phyloP scores from a whole-genome alignment of 2,329 filamentous ascomycete species.

The Dactylonectria macrodidyma region DNA sequence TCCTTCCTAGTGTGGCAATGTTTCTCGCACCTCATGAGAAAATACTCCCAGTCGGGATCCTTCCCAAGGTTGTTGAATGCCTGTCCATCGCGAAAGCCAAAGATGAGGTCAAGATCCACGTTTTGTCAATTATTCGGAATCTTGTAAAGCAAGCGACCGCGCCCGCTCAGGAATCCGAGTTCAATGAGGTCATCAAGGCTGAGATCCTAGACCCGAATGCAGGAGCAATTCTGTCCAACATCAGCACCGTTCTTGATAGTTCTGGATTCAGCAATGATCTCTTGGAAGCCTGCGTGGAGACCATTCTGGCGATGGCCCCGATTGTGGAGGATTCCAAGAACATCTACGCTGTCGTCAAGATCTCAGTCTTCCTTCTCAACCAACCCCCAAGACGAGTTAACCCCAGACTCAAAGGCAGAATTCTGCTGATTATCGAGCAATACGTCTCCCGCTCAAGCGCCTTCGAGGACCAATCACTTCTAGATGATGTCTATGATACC shows the following conservation, averaged over 20 bases:
- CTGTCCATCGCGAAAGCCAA: conserved; percentile 82
- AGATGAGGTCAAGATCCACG: conserved; percentile 88
- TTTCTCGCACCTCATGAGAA: conserved; percentile 69
- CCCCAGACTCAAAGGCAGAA: conserved; percentile 84
- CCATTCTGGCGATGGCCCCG: conserved; percentile 82
- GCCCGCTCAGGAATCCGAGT: conserved; percentile 68
- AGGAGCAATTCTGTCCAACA: conserved; percentile 74
- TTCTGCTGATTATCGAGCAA: conserved; percentile 85
- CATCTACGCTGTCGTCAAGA: conserved; percentile 83
- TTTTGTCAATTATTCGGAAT: conserved; percentile 81
- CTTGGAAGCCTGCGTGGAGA: conserved; percentile 83
- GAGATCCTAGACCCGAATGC: conserved; percentile 71
- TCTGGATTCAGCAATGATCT: conserved; percentile 78
- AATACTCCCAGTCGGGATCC: conserved; percentile 70
- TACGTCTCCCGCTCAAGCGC: conserved; percentile 78
- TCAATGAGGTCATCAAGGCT: conserved; percentile 68
- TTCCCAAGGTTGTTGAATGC: conserved; percentile 80
- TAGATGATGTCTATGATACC: conserved; percentile 78
- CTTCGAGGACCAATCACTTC: conserved; percentile 61
- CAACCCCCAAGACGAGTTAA: conserved; percentile 89
- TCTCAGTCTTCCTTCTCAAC: conserved; percentile 84
- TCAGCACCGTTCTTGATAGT: conserved; percentile 76
- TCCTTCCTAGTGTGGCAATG: conserved; percentile 73
- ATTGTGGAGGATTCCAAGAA: conserved; percentile 78
- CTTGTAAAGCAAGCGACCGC: conserved; percentile 74